These are phyloP conservation scores for Syzygium malaccense DNA, from an alignment of 441 rosid genomes.

Conservation along the genomic window DNA sequence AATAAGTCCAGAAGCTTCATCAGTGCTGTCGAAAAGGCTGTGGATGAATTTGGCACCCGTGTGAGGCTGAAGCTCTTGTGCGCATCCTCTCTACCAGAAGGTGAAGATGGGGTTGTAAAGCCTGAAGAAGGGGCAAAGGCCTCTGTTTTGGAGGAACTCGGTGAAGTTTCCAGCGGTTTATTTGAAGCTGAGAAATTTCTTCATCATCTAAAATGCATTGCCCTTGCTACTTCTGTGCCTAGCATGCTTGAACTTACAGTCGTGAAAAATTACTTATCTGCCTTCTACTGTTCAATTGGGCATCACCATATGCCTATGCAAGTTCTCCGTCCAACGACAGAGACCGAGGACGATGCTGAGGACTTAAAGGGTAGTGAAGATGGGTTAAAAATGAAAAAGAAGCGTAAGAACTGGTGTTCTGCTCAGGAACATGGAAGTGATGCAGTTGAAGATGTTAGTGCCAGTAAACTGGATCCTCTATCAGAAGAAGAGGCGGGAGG, in stretches of 20 bases:
- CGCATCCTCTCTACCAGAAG: conserved; percentile 26
- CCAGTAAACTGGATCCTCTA: neutral
- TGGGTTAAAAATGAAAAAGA: neutral
- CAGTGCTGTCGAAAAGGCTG: conserved; percentile 57
- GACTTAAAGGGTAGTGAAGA: neutral
- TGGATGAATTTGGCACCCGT: conserved; percentile 47
- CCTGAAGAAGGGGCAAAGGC: neutral
- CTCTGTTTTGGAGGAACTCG: conserved; percentile 20
- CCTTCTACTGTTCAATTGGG: conserved; percentile 50
- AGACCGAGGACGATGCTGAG: conserved; percentile 18
- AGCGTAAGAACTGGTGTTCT: conserved; percentile 1
- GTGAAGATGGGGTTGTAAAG: conserved; percentile 5
- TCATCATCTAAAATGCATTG: conserved; percentile 42
- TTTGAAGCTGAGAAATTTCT: conserved; percentile 54
- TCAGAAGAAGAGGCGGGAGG: neutral
- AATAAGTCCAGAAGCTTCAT: conserved; percentile 40
- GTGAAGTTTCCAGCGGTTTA: conserved; percentile 31
- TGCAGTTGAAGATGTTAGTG: neutral
- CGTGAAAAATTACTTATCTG: conserved; percentile 35
- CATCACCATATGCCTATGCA: conserved; percentile 40
- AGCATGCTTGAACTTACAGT: conserved; percentile 44
- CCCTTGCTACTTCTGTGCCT: conserved; percentile 24
- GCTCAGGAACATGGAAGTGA: conserved; percentile 7
- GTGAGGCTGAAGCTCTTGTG: conserved; percentile 52
- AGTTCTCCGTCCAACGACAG: conserved; percentile 25